These are phyloP conservation scores for Sesbania bispinosa DNA, from an alignment of 306 rosid genomes.

Conservation along the genomic window DNA sequence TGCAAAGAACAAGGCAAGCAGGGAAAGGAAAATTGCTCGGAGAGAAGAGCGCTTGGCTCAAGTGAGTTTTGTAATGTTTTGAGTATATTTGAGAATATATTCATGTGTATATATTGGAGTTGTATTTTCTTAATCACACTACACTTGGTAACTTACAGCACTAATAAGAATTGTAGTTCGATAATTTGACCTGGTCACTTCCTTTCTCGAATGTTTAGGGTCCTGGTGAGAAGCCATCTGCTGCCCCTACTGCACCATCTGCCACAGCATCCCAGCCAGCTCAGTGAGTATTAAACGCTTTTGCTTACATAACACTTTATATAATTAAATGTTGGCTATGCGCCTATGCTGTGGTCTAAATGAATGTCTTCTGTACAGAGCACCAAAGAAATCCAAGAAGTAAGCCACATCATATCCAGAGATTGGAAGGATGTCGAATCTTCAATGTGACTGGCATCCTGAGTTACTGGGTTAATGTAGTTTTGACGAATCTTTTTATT, in stretches of 20 bases:
- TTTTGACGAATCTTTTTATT: constrained; percentile 38
- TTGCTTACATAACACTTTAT: not conserved
- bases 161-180: not conserved
- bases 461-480: constrained; percentile 29
- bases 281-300: constrained; percentile 43
- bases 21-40: constrained; percentile 76
- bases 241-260: constrained; percentile 37
- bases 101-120: not conserved
- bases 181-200: not conserved
- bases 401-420: constrained; percentile 24
- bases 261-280: constrained; percentile 47
- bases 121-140: not conserved
- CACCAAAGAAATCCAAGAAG: constrained; percentile 66
- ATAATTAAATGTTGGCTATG: not conserved
- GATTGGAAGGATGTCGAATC: constrained; percentile 12
- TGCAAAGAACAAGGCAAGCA: constrained; percentile 93
- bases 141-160: not conserved
- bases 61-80: constrained; percentile 28
- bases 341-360: not conserved
- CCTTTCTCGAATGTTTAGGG: constrained; percentile 42
- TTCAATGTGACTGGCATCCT: not conserved
- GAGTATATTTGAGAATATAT: not conserved
- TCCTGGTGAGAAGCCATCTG: constrained; percentile 53
- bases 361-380: constrained; percentile 39
- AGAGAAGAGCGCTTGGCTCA: constrained; percentile 94